Conservation (phyloP, 2,329 filamentous ascomycete species). For the Cladobotryum mycophilum region DNA sequence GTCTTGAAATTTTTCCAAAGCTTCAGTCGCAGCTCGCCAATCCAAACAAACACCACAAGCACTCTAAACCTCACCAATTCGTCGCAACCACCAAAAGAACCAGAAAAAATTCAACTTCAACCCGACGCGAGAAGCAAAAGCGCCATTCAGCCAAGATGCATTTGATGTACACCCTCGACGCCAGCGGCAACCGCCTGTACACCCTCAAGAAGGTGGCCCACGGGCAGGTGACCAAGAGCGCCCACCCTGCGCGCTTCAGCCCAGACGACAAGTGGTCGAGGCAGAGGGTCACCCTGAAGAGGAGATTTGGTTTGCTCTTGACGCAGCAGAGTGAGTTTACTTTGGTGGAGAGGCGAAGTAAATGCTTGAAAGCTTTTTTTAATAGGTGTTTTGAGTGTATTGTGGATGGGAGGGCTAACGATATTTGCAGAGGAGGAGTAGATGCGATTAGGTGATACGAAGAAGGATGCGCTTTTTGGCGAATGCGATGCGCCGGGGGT, state of each 20-base stretch:
- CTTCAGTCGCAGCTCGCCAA: too few species aligned
- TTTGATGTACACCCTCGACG: slow-evolving; percentile 78
- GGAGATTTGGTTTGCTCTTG: slow-evolving; percentile 80
- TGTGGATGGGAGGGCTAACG: not conserved
- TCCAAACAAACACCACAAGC: too few species aligned
- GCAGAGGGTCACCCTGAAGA: slow-evolving; percentile 92
- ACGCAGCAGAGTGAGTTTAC: slow-evolving; percentile 60
- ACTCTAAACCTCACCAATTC: too few species aligned
- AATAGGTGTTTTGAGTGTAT: not conserved
- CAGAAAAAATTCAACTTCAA: too few species aligned
- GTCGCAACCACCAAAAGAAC: too few species aligned
- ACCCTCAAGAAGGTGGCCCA: slow-evolving; percentile 86
- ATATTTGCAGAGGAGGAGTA: slow-evolving; percentile 7
- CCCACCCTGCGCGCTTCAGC: slow-evolving; percentile 92
- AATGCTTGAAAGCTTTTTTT: not conserved
- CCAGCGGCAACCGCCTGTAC: slow-evolving; percentile 81
- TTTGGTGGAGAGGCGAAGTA: not conserved
- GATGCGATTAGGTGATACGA: not conserved
- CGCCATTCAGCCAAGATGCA: slow-evolving; percentile 38
- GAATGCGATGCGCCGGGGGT: too few species aligned
- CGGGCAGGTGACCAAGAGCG: slow-evolving; percentile 87
- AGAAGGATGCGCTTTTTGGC: not conserved
- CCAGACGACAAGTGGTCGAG: slow-evolving; percentile 98
- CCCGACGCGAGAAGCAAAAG: too few species aligned
- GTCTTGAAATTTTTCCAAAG: too few species aligned